Evolutionary conservation across 441 rosid species (phyloP).

Genomic region (Corymbia citriodora): DNA sequence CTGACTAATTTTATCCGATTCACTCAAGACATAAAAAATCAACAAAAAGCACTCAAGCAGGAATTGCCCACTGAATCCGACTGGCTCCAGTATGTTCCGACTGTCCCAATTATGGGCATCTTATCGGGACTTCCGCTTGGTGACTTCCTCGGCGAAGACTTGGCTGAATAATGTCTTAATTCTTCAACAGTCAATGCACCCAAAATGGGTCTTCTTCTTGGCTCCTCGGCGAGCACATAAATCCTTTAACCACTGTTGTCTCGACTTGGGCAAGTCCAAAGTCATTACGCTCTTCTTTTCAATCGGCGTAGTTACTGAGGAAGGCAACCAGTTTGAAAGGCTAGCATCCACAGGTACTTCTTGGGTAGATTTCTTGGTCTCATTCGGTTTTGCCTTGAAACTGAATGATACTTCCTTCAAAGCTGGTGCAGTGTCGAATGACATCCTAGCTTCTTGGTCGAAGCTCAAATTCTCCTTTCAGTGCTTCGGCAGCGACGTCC

Average conservation of each 20-base stretch:
- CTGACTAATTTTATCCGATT: no score
- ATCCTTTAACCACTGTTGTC: background rate
- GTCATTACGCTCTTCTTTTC: constrained; percentile 26
- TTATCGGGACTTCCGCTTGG: constrained; percentile 5
- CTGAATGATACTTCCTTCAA: constrained; percentile 16
- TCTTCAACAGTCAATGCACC: constrained; percentile 13
- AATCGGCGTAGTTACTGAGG: constrained; percentile 38
- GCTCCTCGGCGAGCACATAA: background rate
- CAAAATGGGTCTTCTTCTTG: constrained; percentile 8
- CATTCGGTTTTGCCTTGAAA: constrained; percentile 10
- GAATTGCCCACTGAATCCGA: constrained; percentile 21
- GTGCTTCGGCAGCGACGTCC: constrained; percentile 20
- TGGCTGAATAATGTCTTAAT: constrained; percentile 5
- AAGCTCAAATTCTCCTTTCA: constrained; percentile 42
- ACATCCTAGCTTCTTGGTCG: constrained; percentile 27
- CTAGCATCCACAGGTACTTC: constrained; percentile 69
- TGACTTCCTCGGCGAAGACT: constrained; percentile 11
- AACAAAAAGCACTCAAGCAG: constrained; percentile 34
- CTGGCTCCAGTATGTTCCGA: constrained; percentile 12
- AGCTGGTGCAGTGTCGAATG: constrained; percentile 24
- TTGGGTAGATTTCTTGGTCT: constrained; percentile 18
- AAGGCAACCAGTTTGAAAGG: constrained; percentile 85
- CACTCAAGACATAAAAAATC: no score
- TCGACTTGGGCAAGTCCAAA: background rate
- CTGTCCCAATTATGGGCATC: constrained; percentile 11